Conservation (phyloP, 2,329 filamentous ascomycete species). For the Pezicula rhizophila region DNA sequence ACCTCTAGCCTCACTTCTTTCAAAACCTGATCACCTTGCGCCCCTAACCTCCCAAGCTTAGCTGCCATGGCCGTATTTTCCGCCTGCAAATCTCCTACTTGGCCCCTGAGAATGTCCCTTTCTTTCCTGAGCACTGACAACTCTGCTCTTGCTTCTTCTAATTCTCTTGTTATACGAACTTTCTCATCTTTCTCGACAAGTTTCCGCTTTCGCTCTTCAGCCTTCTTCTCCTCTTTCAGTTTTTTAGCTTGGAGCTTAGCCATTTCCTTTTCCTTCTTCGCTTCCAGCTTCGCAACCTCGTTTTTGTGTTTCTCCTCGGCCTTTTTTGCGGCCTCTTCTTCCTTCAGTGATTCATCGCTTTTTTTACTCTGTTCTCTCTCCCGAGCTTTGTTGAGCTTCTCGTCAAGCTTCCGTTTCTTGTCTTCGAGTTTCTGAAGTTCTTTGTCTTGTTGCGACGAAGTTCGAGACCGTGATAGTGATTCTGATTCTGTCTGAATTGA, state of each 20-base stretch:
- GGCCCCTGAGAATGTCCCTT: slow-evolving; percentile 46
- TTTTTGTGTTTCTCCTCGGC: slow-evolving; percentile 57
- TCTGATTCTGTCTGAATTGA: slow-evolving; percentile 34
- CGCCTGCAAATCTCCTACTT: slow-evolving; percentile 51
- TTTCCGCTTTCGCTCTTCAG: slow-evolving; percentile 45
- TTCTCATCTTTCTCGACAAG: slow-evolving; percentile 47
- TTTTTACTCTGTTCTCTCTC: slow-evolving; percentile 40
- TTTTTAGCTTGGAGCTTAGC: slow-evolving; percentile 59
- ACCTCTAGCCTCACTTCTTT: slow-evolving; percentile 19
- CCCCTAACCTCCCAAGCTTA: slow-evolving; percentile 40
- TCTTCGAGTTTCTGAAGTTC: slow-evolving; percentile 59
- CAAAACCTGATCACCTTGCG: slow-evolving; percentile 22
- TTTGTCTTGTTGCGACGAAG: slow-evolving; percentile 45
- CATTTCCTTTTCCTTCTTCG: slow-evolving; percentile 59
- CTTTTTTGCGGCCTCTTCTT: slow-evolving; percentile 46
- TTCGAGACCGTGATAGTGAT: slow-evolving; percentile 26
- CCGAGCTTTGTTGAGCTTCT: slow-evolving; percentile 52
- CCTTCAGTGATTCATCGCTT: slow-evolving; percentile 41
- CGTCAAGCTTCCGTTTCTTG: slow-evolving; percentile 54
- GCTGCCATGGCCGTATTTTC: slow-evolving; percentile 55
- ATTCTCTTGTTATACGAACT: slow-evolving; percentile 41
- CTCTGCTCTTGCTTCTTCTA: slow-evolving; percentile 47
- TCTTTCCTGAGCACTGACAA: slow-evolving; percentile 50
- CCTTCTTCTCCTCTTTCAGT: slow-evolving; percentile 55
- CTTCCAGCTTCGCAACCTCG: slow-evolving; percentile 60